Evolutionary conservation across 1,284 basidiomycete species (phyloP), one percentile per base, ranked within the genome.

Genomic region (Coniferiporia weirii): DNA sequence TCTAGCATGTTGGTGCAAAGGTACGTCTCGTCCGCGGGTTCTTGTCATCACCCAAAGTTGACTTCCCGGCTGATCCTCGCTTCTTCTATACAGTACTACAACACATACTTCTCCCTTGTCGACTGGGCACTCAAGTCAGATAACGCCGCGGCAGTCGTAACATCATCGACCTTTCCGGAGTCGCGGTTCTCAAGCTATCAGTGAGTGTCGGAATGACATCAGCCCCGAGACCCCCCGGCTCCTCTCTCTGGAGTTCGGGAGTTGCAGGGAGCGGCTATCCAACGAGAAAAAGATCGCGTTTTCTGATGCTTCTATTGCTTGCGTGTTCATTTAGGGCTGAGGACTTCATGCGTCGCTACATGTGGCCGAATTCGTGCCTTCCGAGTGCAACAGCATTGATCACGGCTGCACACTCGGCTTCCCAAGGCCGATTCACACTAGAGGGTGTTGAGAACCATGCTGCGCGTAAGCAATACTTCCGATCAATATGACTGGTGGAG

Each of bases 301-400:
- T 45, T 54, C 43, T 49, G 49, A 40, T n/a, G 1, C 17, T 15
- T 52, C 38, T 34, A 15, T 57, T 52, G 46, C 20, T 9, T 20
- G 32, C n/a, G 19, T 47, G 19, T 19, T 36, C 22, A 47, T 13
- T 52, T 66, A 75, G 67, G 61, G 65, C 71, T 6, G 73, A 75
- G 47, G 77, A 93, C 71, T 93, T 93, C 73, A 93, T 93, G 82
- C 83, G 89, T 54, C 87, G 88, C 65, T 95, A 92, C 75, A 89
- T 95, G 83, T 95, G 93, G 89, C 93, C 93, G 3, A 94, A 95
- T 65, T 91, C 90, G 1, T 91, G 89, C 71, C 75, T 94, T 27
- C 93, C 93, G 1, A 91, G 88, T 56, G 87, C 93, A 15, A 91
- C 89, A 1, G 79, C 82, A 6, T 74, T 91, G 48, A 82, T 89